Base-by-base conservation (phyloP, 768 basidiomycete species). In the Solioccasus polychromus region DNA sequence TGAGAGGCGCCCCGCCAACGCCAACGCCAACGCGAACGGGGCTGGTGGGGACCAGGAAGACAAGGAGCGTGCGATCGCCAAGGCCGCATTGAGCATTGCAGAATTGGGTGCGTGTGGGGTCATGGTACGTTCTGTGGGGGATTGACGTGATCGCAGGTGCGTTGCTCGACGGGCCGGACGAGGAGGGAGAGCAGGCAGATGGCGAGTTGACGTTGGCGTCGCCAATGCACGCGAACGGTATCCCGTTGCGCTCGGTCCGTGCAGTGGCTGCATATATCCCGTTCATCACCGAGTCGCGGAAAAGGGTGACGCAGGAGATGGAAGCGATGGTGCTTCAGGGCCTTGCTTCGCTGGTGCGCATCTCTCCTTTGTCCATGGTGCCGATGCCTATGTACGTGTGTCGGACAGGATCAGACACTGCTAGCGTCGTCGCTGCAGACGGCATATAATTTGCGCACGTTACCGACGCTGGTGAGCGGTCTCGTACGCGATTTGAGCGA, bases 381-480 rank as follows among this genome's bases (percentile, higher is more conserved):
- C 30, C 7, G 30, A 23, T n/a, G n/a, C 26, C 1, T 6, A 1
- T 12, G 10, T 35, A 3, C 23, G 36, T 38, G 53, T 11, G 11
- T 17, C 17, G 15, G 52, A 35, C 19, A 96, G 93, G 88, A 98
- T 58, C 92, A 91, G 68, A 82, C 92, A 2, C 68, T 95, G 15
- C 76, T 99, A 1, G 92, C 94, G 0, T 93, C 92, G 1, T 92
- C 95, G 0, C 75, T 99, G 11, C 96, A 98, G 72, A 97, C 92
- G 2, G 93, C 95, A 4, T 88, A 92, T 67, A 99, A 97, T 61
- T 78, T 99, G 12, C 77, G 86, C 23, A 78, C 89, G 14, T 74
- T 99, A 10, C 89, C 95, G 0, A 77, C 81, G 20, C 77, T 97
- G 6, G 88, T 97, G 4, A 80, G 85, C 46, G 79, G 79, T 41